Evolutionary conservation across 106 monocot species (phyloP), one percentile per base, ranked within the genome.

Genomic region (Ottelia alismoides): DNA sequence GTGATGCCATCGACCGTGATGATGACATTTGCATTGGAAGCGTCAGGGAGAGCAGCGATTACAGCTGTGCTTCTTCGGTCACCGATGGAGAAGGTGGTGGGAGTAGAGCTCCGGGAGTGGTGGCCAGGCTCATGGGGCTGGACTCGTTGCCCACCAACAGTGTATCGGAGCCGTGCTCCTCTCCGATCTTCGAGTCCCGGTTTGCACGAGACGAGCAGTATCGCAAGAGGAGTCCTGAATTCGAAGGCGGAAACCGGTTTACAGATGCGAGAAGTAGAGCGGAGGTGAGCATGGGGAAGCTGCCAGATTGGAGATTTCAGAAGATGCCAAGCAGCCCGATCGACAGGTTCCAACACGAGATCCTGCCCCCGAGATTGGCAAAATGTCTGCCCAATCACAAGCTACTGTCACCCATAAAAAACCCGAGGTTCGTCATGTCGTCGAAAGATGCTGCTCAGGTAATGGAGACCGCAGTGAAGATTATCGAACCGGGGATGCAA

Each of bases 51-150:
- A 77, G 81, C 31, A 73, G 81, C 22, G 78, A 82, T 4, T 76
- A 71, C 31, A 88, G 88, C 66, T 88, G 84, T 49, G 73, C 78
- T 20, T 89, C 89, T 35, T 98, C 96, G 3, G 71, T 79, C 1
- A 85, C 76, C 1, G 89, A 98, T 62, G 89, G 85, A 52, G 92
- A 87, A 51, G 76, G 69, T 25, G 57, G 56, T 67, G 74, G 66
- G 27, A 64, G 20, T 24, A 85, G 78, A 61, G 81, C 77, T 6
- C 88, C 89, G 14, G 85, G 96, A 25, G 82, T 98, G 20, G 96
- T 98, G 2, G 96, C 96, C 29, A 73, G 79, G 59, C 81, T 98
- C 19, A 98, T 98, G 96, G 96, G 96, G 47, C 72, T 98, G 49
- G 82, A 98, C 40, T 76, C 96, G 5, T 62, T 89, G 57, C 96